Evolutionary conservation across 2,329 filamentous ascomycete species (phyloP).

Genomic region (Colletotrichum sp.): DNA sequence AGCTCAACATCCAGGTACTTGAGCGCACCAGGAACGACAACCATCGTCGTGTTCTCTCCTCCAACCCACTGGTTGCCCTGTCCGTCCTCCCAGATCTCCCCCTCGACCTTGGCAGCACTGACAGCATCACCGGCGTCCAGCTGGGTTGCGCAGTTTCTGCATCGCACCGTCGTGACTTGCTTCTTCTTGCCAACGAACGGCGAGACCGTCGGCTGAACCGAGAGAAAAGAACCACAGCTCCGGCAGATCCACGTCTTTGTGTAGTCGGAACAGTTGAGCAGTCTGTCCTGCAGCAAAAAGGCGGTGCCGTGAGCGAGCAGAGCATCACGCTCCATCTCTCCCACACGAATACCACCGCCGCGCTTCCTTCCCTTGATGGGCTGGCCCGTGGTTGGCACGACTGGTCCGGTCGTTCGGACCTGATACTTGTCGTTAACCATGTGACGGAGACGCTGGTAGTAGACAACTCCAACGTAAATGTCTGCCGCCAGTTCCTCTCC

Average conservation of each 20-base stretch:
- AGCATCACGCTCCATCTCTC: constrained; percentile 98
- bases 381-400: constrained; percentile 89
- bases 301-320: constrained; percentile 94
- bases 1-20: constrained; percentile 95
- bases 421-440: constrained; percentile 99
- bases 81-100: constrained; percentile 92
- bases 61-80: constrained; percentile 84
- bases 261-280: constrained; percentile 98
- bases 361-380: constrained; percentile 97
- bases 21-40: constrained; percentile 91
- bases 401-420: constrained; percentile 92
- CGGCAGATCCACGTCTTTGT: constrained; percentile 89
- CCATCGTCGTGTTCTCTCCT: constrained; percentile 87
- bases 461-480: constrained; percentile 96
- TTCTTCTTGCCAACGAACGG: constrained; percentile 69
- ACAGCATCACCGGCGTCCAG: constrained; percentile 63
- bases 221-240: constrained; percentile 87
- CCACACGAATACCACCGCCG: constrained; percentile 97
- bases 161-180: constrained; percentile 74
- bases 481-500: constrained; percentile 92
- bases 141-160: constrained; percentile 75
- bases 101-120: constrained; percentile 61
- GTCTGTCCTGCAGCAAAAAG: constrained; percentile 90
- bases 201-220: constrained; percentile 79
- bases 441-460: constrained; percentile 97